These are phyloP conservation scores for Boletales sp. DNA, from an alignment of 768 basidiomycete species.

Conservation along the genomic window DNA sequence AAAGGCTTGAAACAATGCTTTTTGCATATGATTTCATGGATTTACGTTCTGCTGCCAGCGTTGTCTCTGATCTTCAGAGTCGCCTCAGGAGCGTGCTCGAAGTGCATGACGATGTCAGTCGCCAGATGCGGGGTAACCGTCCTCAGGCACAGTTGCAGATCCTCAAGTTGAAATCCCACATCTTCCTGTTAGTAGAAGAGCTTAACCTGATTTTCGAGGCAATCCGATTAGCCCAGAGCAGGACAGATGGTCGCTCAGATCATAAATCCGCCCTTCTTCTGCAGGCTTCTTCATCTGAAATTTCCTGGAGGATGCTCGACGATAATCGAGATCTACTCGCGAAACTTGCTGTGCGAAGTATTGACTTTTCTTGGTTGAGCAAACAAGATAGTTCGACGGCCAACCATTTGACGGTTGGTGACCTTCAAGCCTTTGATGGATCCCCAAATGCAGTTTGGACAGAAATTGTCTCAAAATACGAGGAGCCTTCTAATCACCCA, in stretches of 20 bases:
- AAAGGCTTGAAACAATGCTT: conserved; percentile 76
- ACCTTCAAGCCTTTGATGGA: conserved; percentile 84
- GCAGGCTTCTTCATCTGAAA: conserved; percentile 77
- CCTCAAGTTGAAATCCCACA: conserved; percentile 68
- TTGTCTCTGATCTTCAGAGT: conserved; percentile 68
- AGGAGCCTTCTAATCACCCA: conserved; percentile 66
- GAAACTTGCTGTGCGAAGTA: conserved; percentile 79
- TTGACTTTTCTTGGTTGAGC: conserved; percentile 79
- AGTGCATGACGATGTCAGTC: conserved; percentile 41
- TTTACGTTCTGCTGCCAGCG: conserved; percentile 62
- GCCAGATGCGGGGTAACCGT: conserved; percentile 28
- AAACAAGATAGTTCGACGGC: conserved; percentile 85
- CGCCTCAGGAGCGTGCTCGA: conserved; percentile 65
- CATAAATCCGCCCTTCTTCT: conserved; percentile 79
- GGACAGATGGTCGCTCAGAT: conserved; percentile 59
- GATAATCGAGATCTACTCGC: conserved; percentile 68
- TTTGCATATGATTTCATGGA: conserved; percentile 90
- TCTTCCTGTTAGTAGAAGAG: conserved; percentile 69
- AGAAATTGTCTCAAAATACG: conserved; percentile 81
- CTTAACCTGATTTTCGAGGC: conserved; percentile 84
- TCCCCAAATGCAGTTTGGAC: conserved; percentile 79
- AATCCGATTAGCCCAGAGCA: conserved; percentile 79
- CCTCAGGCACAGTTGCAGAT: conserved; percentile 50
- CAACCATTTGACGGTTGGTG: conserved; percentile 68
- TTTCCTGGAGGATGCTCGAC: conserved; percentile 91